A percentile compares a stretch with the other conserved stretches of the same genome.
phyloP scores from a whole-genome alignment of 192 early-diverging fungal species.

The Rhizoclosmatium globosum region DNA sequence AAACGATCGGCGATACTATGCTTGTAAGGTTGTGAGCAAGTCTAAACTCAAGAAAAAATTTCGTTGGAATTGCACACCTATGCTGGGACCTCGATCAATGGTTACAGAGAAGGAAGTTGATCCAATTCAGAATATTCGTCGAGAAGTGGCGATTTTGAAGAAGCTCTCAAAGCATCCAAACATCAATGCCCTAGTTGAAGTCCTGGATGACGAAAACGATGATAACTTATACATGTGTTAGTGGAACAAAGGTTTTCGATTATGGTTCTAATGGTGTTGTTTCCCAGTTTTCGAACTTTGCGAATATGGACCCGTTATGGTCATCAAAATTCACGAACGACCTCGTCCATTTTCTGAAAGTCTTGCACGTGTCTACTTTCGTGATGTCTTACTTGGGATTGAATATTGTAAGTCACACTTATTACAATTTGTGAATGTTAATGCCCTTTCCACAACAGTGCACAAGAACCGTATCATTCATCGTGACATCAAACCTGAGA shows the following conservation, averaged over 20 bases:
- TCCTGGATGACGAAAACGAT: conserved; percentile 64
- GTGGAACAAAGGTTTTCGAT: neutral
- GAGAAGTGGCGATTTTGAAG: conserved; percentile 69
- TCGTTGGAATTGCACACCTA: conserved; percentile 40
- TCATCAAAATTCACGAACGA: conserved; percentile 44
- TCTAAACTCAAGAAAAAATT: conserved; percentile 61
- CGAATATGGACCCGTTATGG: conserved; percentile 66
- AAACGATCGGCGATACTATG: conserved; percentile 57
- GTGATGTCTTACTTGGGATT: conserved; percentile 65
- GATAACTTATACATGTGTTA: conserved; percentile 71
- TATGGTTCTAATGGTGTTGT: conserved; percentile 22
- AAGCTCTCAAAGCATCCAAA: conserved; percentile 68
- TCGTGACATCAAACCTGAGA: conserved; percentile 69
- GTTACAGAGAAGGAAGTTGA: conserved; percentile 11
- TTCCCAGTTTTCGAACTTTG: conserved; percentile 69
- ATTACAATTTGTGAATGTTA: conserved; percentile 6
- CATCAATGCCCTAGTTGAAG: conserved; percentile 66
- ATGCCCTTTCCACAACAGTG: conserved; percentile 45
- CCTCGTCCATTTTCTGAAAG: conserved; percentile 58
- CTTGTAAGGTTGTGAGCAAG: conserved; percentile 70
- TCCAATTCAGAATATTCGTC: conserved; percentile 45
- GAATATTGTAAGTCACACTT: conserved; percentile 61
- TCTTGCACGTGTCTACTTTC: conserved; percentile 61
- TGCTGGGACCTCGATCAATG: neutral
- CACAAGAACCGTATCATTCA: conserved; percentile 68